Conservation (phyloP, 2,329 filamentous ascomycete genomes). For the Fusarium gaditjirri region DNA sequence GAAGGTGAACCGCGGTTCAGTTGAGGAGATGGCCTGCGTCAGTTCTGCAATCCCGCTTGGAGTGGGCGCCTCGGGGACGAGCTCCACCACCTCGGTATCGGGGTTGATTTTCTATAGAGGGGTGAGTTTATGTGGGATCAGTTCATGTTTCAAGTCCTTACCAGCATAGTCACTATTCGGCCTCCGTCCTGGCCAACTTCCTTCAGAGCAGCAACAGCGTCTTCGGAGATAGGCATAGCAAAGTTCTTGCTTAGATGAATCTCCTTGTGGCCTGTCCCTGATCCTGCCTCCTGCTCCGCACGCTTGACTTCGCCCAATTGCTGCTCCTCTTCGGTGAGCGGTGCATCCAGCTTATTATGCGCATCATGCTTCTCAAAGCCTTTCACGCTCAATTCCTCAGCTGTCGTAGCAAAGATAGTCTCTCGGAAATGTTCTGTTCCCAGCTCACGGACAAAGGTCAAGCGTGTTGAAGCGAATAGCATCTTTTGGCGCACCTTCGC, state of each 20-base stretch:
- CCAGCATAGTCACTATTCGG: conserved; percentile 71
- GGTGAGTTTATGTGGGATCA: conserved; percentile 6
- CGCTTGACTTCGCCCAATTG: conserved; percentile 77
- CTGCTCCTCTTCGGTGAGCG: conserved; percentile 82
- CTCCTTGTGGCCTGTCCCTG: conserved; percentile 70
- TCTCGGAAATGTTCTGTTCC: conserved; percentile 83
- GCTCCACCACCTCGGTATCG: conserved; percentile 73
- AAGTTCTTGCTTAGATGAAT: conserved; percentile 68
- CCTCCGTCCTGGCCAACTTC: conserved; percentile 64
- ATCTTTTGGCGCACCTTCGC: conserved; percentile 88
- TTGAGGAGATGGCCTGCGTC: conserved; percentile 67
- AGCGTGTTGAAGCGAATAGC: conserved; percentile 81
- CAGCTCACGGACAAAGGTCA: conserved; percentile 80
- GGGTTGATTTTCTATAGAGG: conserved; percentile 74
- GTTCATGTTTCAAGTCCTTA: conserved; percentile 51
- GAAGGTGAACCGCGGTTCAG: conserved; percentile 81
- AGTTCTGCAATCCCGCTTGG: conserved; percentile 69
- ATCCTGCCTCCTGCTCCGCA: conserved; percentile 78
- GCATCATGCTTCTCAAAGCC: conserved; percentile 80
- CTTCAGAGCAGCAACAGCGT: conserved; percentile 72
- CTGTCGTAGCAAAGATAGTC: conserved; percentile 76
- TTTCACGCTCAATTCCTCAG: conserved; percentile 73
- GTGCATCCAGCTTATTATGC: conserved; percentile 72
- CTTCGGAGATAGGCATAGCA: conserved; percentile 68
- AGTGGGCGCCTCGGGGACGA: conserved; percentile 64